Conservation (phyloP, 768 basidiomycete species). For the Podaxis mareebaensis region DNA sequence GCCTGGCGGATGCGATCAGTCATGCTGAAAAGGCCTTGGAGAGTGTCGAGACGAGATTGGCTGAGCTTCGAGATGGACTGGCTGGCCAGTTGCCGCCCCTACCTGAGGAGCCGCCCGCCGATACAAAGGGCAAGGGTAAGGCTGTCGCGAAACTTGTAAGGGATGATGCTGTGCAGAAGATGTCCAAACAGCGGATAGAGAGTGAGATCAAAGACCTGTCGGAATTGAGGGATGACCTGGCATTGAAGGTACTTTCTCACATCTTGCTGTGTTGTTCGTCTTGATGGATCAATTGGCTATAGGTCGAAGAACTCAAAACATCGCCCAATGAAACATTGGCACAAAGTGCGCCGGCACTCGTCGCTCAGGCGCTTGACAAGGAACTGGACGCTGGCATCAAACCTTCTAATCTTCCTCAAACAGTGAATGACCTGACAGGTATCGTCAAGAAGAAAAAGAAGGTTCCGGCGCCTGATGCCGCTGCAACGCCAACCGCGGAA, state of each 20-base stretch:
- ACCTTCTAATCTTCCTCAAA: slow-evolving; percentile 34
- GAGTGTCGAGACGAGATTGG: slow-evolving; percentile 73
- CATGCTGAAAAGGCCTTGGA: slow-evolving; percentile 81
- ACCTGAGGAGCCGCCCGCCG: slow-evolving; percentile 33
- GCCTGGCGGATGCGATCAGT: slow-evolving; percentile 75
- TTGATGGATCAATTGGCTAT: neutral
- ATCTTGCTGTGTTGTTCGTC: neutral
- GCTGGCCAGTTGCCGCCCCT: slow-evolving; percentile 36
- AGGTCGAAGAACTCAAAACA: slow-evolving; percentile 92
- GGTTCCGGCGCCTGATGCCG: slow-evolving; percentile 32
- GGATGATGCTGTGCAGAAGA: slow-evolving; percentile 59
- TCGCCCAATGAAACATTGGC: slow-evolving; percentile 61
- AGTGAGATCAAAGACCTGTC: slow-evolving; percentile 78
- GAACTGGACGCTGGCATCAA: slow-evolving; percentile 54
- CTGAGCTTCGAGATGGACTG: slow-evolving; percentile 53
- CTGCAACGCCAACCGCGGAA: slow-evolving; percentile 20
- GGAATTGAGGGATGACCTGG: slow-evolving; percentile 77
- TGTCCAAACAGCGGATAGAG: slow-evolving; percentile 75
- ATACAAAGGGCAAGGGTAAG: slow-evolving; percentile 74
- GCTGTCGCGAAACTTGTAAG: slow-evolving; percentile 43
- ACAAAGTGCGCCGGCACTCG: slow-evolving; percentile 68
- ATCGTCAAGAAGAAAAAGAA: slow-evolving; percentile 92
- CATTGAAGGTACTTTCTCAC: slow-evolving; percentile 62
- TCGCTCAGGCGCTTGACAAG: slow-evolving; percentile 67
- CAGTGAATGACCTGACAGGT: slow-evolving; percentile 80